Base-by-base conservation (phyloP, 140 eudicot genomes). In the Senecio squalidus region DNA sequence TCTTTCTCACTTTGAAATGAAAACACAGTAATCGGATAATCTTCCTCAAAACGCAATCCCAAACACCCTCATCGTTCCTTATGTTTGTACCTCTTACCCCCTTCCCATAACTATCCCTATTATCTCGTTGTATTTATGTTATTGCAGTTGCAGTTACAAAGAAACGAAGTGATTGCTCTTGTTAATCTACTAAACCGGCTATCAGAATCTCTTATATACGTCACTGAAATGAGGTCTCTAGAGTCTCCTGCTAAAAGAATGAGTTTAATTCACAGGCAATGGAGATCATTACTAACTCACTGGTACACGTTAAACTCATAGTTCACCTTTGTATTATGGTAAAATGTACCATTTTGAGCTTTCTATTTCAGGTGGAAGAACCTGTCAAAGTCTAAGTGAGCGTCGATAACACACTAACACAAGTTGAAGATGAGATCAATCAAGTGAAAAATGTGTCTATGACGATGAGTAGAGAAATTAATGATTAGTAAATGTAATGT, bases 121-220 rank as follows among this genome's bases (percentile, higher is more conserved):
- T n/a, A n/a, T n/a, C n/a, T n/a, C n/a, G n/a, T 22, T 29, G 17
- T 47, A 29, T 53, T 46, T 66, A 13, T 22, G n/a, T 57, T 52
- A 21, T 38, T 73, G 39, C 81, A 89, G 95, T 53, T 89, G 73
- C 76, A 77, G 65, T 71, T 85, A 67, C 93, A 89, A 73, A 82
- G 95, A 76, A 89, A 89, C 66, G 95, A 85, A 75, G 97, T 85
- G 75, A 89, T 85, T 67, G 97, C 97, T 38, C 62, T 89, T 48
- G 30, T 89, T 18, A 89, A 89, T 72, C 72, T 89, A 51, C 93
- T 89, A 13, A 74, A 85, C 58, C 85, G 89, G 49, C 82, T 89
- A 25, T 89, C 97, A 5, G 93, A 89, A 54, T 89, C 97, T 41
- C 70, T 89, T 43, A 80, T 82, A 48, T 58, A 66, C 41, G 86